Percentiles rank a stretch among this genome's conserved stretches.
phyloP scores from a whole-genome alignment of 164 flowering plant genomes.

The Vitis cinerea region DNA sequence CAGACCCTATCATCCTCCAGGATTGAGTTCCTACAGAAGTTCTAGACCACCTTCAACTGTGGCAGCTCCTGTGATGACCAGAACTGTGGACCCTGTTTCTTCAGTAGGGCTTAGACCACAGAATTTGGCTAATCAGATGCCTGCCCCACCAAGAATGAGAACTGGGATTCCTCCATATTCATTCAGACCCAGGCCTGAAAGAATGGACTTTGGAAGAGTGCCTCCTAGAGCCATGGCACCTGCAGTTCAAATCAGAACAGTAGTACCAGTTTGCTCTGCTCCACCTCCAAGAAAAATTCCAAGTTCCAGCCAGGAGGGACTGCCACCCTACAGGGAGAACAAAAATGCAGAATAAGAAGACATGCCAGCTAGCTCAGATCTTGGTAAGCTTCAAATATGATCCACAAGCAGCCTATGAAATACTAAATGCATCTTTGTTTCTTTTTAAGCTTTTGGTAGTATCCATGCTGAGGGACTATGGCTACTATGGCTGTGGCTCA shows the following conservation, averaged over 20 bases:
- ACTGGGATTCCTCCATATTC: conserved; percentile 22
- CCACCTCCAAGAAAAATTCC: conserved; percentile 35
- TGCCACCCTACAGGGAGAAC: conserved; percentile 9
- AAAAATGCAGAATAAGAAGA: conserved; percentile 21
- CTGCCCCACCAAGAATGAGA: conserved; percentile 28
- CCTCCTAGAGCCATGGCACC: conserved; percentile 43
- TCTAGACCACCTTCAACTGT: conserved; percentile 17
- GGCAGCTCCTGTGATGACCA: conserved; percentile 29
- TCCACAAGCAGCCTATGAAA: conserved; percentile 9
- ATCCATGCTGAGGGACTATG: too few species aligned
- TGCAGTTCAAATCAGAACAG: conserved; percentile 55
- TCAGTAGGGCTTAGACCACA: conserved; percentile 20
- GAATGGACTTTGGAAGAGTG: conserved; percentile 9
- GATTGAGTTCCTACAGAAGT: conserved; percentile 7
- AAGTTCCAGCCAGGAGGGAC: conserved; percentile 17
- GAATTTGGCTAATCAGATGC: conserved; percentile 4
- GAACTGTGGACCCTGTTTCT: conserved; percentile 24
- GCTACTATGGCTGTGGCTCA: too few species aligned
- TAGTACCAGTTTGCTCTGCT: conserved; percentile 58
- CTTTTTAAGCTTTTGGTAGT: background rate
- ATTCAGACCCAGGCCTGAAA: conserved; percentile 11
- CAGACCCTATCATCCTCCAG: conserved; percentile 17
- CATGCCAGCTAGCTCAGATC: conserved; percentile 20
- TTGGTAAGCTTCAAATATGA: conserved; percentile 29
- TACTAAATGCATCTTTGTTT: background rate